Conservation (phyloP, 768 basidiomycete genomes). For the Crassisporium funariophilum region DNA sequence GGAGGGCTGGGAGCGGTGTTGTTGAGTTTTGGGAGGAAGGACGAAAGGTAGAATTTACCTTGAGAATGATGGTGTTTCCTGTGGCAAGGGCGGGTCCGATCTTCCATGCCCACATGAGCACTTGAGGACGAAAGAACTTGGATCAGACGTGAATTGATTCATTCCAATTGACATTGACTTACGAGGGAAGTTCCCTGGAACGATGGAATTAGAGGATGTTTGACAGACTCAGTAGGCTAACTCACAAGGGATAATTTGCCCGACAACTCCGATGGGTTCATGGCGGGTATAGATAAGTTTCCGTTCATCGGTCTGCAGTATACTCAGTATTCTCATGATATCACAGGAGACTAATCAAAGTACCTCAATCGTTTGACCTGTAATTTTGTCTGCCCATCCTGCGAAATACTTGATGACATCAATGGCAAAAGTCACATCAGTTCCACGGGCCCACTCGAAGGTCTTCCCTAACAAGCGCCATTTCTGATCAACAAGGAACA, state of each 20-base stretch:
- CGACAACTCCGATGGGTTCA: constrained; percentile 63
- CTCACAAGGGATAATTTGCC: constrained; percentile 67
- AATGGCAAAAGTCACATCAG: constrained; percentile 52
- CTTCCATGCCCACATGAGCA: constrained; percentile 74
- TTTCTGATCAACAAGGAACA: not conserved
- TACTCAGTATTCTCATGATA: constrained; percentile 49
- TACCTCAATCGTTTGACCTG: constrained; percentile 73
- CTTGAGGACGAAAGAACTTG: constrained; percentile 28
- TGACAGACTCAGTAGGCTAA: constrained; percentile 58
- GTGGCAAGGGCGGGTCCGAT: constrained; percentile 82
- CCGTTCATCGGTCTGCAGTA: constrained; percentile 46
- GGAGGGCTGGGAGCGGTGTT: constrained; percentile 51
- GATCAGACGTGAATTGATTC: not conserved
- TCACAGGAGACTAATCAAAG: not conserved
- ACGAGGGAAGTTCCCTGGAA: constrained; percentile 66
- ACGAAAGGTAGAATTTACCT: constrained; percentile 24
- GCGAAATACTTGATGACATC: constrained; percentile 74
- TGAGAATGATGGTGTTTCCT: constrained; percentile 78
- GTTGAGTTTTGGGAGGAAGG: not conserved
- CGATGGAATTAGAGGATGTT: constrained; percentile 46
- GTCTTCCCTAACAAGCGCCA: constrained; percentile 50
- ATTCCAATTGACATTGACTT: constrained; percentile 5
- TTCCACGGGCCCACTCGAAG: constrained; percentile 45
- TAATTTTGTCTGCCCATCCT: constrained; percentile 88
- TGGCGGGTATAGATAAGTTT: constrained; percentile 72